A percentile compares a stretch with the other conserved stretches of the same genome.
Evolutionary conservation across 2,329 filamentous ascomycete species (phyloP).

Genomic region (Thielaviopsis euricoi): DNA sequence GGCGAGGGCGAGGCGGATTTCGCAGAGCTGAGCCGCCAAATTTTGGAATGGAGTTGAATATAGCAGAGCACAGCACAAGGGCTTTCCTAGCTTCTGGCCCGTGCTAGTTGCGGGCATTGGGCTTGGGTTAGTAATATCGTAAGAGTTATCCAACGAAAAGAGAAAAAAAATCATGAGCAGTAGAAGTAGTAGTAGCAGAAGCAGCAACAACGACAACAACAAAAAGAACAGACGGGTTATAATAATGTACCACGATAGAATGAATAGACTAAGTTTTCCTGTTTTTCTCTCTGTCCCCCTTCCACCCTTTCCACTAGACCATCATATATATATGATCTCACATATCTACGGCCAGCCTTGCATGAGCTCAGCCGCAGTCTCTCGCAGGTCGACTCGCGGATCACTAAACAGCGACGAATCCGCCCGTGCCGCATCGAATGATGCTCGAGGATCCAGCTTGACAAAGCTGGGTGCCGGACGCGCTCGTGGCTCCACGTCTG

Average conservation of each 20-base stretch:
- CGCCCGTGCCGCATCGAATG: not conserved
- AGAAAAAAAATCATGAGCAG: not conserved
- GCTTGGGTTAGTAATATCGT: not conserved
- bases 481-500: not conserved
- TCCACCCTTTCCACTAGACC: no score
- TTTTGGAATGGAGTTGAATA: conserved; percentile 9
- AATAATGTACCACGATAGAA: not conserved
- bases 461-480: not conserved
- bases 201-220: not conserved
- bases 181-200: not conserved
- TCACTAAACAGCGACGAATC: conserved; percentile 1
- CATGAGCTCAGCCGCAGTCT: conserved; percentile 3
- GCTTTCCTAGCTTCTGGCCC: no score
- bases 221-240: not conserved
- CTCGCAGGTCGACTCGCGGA: not conserved
- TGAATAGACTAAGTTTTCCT: not conserved
- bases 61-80: not conserved
- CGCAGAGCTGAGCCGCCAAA: conserved; percentile 8
- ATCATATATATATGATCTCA: not conserved
- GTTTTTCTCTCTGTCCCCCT: not conserved
- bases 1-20: conserved; percentile 10
- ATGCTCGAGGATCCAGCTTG: not conserved
- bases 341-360: not conserved
- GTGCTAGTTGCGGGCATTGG: no score
- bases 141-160: not conserved